Conservation (phyloP, 2,329 filamentous ascomycete species). For the Amesomyces nigricolor region DNA sequence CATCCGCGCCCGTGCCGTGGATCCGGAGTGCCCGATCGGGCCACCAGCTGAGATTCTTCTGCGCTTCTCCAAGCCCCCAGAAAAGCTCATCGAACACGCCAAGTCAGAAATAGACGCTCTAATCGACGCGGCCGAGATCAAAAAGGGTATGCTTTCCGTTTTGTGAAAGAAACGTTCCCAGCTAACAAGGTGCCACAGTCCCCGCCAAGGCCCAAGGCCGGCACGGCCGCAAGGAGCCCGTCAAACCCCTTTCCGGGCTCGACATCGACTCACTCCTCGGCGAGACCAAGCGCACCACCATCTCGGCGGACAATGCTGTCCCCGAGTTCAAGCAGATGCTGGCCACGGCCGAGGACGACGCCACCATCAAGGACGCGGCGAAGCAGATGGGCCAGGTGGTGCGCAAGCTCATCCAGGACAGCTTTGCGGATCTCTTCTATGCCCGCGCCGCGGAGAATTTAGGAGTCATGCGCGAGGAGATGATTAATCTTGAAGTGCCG, state of each 20-base stretch:
- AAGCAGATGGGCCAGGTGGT: conserved; percentile 72
- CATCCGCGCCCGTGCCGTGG: conserved; percentile 73
- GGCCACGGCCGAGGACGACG: conserved; percentile 51
- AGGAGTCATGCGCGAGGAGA: conserved; percentile 69
- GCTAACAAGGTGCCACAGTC: conserved; percentile 44
- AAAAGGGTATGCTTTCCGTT: conserved; percentile 55
- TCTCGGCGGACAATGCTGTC: conserved; percentile 66
- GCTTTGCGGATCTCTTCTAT: conserved; percentile 71
- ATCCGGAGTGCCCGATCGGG: conserved; percentile 60
- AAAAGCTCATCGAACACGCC: conserved; percentile 56
- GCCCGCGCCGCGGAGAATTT: conserved; percentile 69
- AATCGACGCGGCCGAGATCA: conserved; percentile 67
- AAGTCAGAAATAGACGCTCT: conserved; percentile 56
- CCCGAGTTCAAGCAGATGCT: conserved; percentile 86
- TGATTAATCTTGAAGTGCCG: conserved; percentile 70
- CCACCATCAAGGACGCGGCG: conserved; percentile 59
- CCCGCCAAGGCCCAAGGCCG: conserved; percentile 73
- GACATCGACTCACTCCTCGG: conserved; percentile 79
- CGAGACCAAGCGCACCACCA: conserved; percentile 38
- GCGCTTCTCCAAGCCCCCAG: conserved; percentile 67
- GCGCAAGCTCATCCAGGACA: conserved; percentile 60
- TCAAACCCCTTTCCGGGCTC: conserved; percentile 84
- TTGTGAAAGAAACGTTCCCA: background rate
- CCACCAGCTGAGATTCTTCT: conserved; percentile 59
- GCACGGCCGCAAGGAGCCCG: conserved; percentile 58